Evolutionary conservation across 2,329 filamentous ascomycete species (phyloP).

Genomic region (Beauveria caledonica): DNA sequence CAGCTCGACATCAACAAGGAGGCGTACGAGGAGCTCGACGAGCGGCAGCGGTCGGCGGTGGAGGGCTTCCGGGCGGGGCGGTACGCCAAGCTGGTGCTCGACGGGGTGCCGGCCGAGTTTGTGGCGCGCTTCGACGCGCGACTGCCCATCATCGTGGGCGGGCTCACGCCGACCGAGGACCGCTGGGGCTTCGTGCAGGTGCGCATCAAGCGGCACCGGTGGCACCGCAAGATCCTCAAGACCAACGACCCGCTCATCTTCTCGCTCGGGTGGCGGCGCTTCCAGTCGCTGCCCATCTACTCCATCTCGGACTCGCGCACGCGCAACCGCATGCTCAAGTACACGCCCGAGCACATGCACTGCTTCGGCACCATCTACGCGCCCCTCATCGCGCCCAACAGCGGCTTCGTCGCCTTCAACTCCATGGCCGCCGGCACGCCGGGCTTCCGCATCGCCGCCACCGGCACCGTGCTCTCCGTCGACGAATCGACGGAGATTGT

Average conservation of each 20-base stretch:
- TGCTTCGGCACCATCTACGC: slow-evolving; percentile 96
- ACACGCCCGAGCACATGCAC: slow-evolving; percentile 98
- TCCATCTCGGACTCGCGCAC: slow-evolving; percentile 90
- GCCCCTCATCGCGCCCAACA: slow-evolving; percentile 89
- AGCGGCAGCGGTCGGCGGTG: slow-evolving; percentile 70
- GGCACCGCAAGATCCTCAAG: slow-evolving; percentile 99
- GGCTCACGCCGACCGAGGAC: slow-evolving; percentile 88
- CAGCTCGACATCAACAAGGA: slow-evolving; percentile 94
- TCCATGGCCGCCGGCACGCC: slow-evolving; percentile 76
- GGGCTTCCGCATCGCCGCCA: slow-evolving; percentile 90
- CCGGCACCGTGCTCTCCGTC: slow-evolving; percentile 85
- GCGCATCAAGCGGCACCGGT: slow-evolving; percentile 91
- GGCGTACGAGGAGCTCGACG: slow-evolving; percentile 83
- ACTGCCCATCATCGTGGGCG: slow-evolving; percentile 80
- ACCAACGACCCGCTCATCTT: slow-evolving; percentile 97
- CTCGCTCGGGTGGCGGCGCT: slow-evolving; percentile 90
- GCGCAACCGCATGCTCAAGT: slow-evolving; percentile 95
- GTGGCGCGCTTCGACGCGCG: slow-evolving; percentile 71
- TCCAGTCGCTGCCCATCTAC: slow-evolving; percentile 89
- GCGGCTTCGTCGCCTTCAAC: slow-evolving; percentile 90
- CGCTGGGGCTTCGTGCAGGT: slow-evolving; percentile 93
- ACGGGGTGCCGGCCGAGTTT: slow-evolving; percentile 87
- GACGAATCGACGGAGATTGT: slow-evolving; percentile 96
- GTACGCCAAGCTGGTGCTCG: slow-evolving; percentile 84
- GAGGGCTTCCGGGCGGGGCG: slow-evolving; percentile 89